Evolutionary conservation across 73 alveolate species (phyloP).

Genomic region (Stentor coeruleus): DNA sequence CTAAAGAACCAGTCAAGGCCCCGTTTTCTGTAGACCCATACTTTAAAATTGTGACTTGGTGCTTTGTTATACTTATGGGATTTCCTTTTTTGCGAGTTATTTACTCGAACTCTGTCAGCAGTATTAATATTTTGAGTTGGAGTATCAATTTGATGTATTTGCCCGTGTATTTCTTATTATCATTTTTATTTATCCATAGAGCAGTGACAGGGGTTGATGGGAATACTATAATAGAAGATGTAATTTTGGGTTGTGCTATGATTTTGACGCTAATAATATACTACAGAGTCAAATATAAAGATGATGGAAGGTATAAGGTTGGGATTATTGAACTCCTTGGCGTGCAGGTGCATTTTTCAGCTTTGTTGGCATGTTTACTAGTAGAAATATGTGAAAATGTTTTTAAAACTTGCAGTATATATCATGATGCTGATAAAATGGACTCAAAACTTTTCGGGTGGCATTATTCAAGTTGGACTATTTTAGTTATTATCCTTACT

Average conservation of each 20-base stretch:
- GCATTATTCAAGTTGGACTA: slow-evolving; percentile 8
- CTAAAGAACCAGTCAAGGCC: background rate
- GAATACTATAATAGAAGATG: background rate
- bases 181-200: background rate
- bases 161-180: background rate
- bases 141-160: background rate
- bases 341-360: slow-evolving; percentile 16
- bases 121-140: background rate
- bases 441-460: slow-evolving; percentile 5
- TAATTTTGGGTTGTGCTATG: background rate
- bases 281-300: slow-evolving; percentile 13
- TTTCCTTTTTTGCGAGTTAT: background rate
- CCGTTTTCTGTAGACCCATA: slow-evolving; percentile 20
- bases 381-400: background rate
- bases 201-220: background rate
- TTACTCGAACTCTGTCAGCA: background rate
- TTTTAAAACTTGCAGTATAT: background rate
- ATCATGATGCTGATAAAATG: background rate
- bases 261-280: background rate
- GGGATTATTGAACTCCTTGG: background rate
- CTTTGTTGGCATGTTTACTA: background rate
- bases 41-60: background rate
- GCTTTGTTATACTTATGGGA: background rate
- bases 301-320: slow-evolving; percentile 17
- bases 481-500: background rate